phyloP scores from a whole-genome alignment of 345 rosid genomes.

The Sisymbrium altissimum region DNA sequence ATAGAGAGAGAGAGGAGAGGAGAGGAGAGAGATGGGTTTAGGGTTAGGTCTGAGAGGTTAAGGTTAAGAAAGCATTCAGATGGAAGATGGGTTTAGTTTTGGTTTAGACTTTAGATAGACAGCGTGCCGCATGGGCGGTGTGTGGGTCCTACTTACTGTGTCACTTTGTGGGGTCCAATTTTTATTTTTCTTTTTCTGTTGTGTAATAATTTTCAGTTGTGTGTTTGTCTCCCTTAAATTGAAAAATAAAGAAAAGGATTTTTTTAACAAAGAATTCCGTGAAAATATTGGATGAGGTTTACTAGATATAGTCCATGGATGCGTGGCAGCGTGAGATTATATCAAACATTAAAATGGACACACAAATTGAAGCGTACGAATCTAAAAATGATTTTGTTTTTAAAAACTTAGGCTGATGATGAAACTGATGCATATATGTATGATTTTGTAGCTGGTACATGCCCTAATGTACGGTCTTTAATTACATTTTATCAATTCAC shows the following conservation, averaged over 20 bases:
- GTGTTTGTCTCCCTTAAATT: slow-evolving; percentile 13
- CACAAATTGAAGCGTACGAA: slow-evolving; percentile 24
- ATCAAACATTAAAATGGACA: slow-evolving; percentile 22
- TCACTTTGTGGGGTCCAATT: slow-evolving; percentile 41
- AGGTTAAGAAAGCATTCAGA: slow-evolving; percentile 49
- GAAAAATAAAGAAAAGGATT: not conserved
- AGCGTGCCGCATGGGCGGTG: slow-evolving; percentile 81
- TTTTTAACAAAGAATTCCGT: not conserved
- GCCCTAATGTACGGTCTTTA: slow-evolving; percentile 28
- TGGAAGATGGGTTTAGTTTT: slow-evolving; percentile 46
- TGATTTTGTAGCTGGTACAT: slow-evolving; percentile 27
- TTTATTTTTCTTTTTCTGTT: not conserved
- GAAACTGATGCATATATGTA: slow-evolving; percentile 9
- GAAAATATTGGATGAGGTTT: slow-evolving; percentile 23
- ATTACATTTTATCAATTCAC: slow-evolving; percentile 16
- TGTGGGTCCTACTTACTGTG: slow-evolving; percentile 46
- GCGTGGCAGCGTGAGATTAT: slow-evolving; percentile 27
- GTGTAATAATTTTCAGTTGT: slow-evolving; percentile 25
- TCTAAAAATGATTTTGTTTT: not conserved
- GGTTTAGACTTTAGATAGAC: slow-evolving; percentile 45
- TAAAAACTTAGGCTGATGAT: slow-evolving; percentile 5
- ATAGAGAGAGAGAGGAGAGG: no score
- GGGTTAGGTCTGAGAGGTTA: slow-evolving; percentile 51
- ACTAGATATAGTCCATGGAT: slow-evolving; percentile 32
- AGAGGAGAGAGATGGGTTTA: slow-evolving; percentile 19